These are phyloP conservation scores for Xylariaceae sp. DNA, from an alignment of 2,329 filamentous ascomycete species.

Conservation along the genomic window DNA sequence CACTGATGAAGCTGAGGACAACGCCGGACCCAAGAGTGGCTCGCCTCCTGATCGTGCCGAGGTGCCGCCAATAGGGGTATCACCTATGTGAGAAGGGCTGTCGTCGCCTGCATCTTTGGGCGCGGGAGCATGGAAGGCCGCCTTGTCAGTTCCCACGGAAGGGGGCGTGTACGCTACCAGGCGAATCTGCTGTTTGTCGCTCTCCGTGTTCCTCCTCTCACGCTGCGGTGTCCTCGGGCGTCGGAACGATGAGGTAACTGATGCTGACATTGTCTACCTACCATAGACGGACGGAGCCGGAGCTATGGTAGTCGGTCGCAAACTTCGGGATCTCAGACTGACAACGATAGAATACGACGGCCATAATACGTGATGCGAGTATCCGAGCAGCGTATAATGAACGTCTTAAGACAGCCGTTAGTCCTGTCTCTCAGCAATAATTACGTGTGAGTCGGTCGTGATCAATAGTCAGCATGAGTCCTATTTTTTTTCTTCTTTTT, in stretches of 20 bases:
- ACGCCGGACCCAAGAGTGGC: conserved; percentile 32
- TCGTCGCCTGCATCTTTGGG: conserved; percentile 19
- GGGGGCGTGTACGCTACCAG: conserved; percentile 47
- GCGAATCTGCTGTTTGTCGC: conserved; percentile 41
- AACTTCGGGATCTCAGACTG: conserved; percentile 13
- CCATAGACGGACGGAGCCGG: conserved; percentile 11
- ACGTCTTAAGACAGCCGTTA: conserved; percentile 2
- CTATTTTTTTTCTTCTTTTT: neutral
- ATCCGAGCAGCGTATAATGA: conserved; percentile 8
- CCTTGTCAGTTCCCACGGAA: conserved; percentile 30
- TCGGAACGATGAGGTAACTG: conserved; percentile 27
- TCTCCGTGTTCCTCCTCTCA: conserved; percentile 39
- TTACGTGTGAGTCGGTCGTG: conserved; percentile 11
- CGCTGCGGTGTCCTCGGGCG: conserved; percentile 33
- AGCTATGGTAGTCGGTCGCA: conserved; percentile 12
- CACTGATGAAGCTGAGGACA: conserved; percentile 31
- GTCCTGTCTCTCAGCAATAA: conserved; percentile 6
- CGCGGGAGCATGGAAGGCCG: conserved; percentile 20
- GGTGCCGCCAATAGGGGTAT: conserved; percentile 18
- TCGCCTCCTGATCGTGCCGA: conserved; percentile 27
- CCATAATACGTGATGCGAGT: conserved; percentile 22
- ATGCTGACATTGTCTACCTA: conserved; percentile 32
- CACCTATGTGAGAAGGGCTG: conserved; percentile 16
- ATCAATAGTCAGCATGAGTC: conserved; percentile 6
- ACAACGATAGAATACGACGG: conserved; percentile 19